Conservation (phyloP, 106 monocot species). For the Acorus gramineus region DNA sequence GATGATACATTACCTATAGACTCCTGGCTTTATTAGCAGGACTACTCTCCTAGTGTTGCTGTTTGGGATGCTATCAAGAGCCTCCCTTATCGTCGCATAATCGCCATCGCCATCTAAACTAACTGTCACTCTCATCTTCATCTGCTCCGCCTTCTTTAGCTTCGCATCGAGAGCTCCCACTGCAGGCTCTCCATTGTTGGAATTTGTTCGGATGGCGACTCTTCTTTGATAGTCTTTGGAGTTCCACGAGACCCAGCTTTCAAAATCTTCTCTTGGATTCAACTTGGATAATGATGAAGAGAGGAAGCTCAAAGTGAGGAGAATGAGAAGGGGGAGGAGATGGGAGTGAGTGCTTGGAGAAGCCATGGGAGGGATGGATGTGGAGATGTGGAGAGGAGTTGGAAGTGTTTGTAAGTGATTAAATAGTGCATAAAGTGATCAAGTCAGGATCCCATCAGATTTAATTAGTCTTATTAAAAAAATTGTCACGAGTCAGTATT, state of each 20-base stretch:
- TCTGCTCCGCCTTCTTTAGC: constrained; percentile 20
- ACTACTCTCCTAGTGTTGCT: constrained; percentile 27
- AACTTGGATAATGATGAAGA: background rate
- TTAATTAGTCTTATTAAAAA: no score
- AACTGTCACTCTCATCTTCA: constrained; percentile 19
- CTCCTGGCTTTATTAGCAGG: constrained; percentile 19
- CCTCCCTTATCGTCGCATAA: constrained; percentile 25
- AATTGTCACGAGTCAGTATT: no score
- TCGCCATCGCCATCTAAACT: constrained; percentile 24
- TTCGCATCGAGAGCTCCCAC: constrained; percentile 6
- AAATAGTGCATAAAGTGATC: no score
- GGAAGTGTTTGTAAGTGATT: no score
- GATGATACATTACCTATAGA: constrained; percentile 16
- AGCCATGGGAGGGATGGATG: background rate
- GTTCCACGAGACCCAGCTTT: constrained; percentile 17
- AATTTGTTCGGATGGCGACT: background rate
- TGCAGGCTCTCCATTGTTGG: background rate
- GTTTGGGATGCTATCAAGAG: constrained; percentile 19
- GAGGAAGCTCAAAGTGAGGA: background rate
- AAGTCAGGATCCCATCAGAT: no score
- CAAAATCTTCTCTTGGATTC: constrained; percentile 8
- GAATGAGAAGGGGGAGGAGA: background rate
- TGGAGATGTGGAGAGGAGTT: no score
- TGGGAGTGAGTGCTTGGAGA: background rate
- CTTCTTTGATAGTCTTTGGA: background rate